phyloP scores from a whole-genome alignment of 768 basidiomycete species.

The Lentinula sp. region DNA sequence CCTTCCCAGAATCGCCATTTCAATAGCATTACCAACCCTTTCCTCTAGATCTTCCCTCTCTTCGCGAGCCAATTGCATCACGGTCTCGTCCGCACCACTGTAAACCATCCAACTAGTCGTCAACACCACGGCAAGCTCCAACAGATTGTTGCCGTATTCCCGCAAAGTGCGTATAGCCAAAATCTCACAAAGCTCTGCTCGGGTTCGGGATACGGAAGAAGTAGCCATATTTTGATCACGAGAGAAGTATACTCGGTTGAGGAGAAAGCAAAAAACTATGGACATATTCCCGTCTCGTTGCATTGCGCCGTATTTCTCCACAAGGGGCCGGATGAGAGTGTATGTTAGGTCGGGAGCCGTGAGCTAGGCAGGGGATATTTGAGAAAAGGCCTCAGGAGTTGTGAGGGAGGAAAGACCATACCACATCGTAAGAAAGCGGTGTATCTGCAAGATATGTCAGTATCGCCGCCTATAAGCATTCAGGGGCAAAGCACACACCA shows the following conservation, averaged over 20 bases:
- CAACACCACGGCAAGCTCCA: conserved; percentile 62
- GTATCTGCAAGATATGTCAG: conserved; percentile 49
- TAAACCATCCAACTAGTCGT: conserved; percentile 83
- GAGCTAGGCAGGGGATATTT: conserved; percentile 37
- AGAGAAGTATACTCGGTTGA: conserved; percentile 82
- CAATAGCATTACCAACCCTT: conserved; percentile 85
- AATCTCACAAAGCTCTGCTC: conserved; percentile 85
- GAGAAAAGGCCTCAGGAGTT: neutral
- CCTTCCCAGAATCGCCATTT: conserved; percentile 62
- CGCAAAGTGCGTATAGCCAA: conserved; percentile 78
- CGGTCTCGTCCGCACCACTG: conserved; percentile 57
- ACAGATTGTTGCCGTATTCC: conserved; percentile 59
- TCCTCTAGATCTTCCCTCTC: conserved; percentile 71
- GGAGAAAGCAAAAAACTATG: conserved; percentile 80
- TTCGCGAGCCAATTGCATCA: conserved; percentile 52
- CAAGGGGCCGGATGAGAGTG: conserved; percentile 80
- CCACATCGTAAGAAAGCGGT: conserved; percentile 76
- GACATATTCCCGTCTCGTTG: conserved; percentile 75
- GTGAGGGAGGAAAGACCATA: conserved; percentile 25
- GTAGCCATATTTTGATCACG: conserved; percentile 73
- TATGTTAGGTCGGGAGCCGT: conserved; percentile 86
- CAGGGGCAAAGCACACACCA: conserved; percentile 32
- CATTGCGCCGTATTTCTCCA: conserved; percentile 76
- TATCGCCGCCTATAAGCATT: neutral
- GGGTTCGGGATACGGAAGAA: conserved; percentile 60